These are phyloP conservation scores for Rhizomucor miehei DNA, from an alignment of 371 early-diverging fungal species.

Conservation along the genomic window DNA sequence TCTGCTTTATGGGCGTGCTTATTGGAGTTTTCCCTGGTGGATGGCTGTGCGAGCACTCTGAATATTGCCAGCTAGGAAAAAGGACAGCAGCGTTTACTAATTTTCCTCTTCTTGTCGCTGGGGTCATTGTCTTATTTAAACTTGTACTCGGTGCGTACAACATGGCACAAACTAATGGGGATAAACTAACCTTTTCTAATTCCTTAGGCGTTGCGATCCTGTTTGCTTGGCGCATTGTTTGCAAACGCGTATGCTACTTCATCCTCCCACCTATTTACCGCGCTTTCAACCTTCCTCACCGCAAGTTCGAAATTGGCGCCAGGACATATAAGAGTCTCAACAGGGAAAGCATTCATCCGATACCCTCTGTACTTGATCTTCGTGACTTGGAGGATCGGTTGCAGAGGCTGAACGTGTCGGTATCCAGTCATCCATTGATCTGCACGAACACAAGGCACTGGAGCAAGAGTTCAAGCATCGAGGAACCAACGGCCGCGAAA, in stretches of 20 bases:
- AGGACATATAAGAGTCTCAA: slow-evolving; percentile 61
- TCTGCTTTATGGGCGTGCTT: slow-evolving; percentile 70
- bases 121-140: slow-evolving; percentile 40
- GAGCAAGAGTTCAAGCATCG: slow-evolving; percentile 38
- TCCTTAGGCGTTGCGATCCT: slow-evolving; percentile 51
- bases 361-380: slow-evolving; percentile 63
- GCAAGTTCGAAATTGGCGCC: slow-evolving; percentile 54
- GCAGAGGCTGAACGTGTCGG: slow-evolving; percentile 51
- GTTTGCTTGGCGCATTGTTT: slow-evolving; percentile 62
- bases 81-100: slow-evolving; percentile 28
- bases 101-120: slow-evolving; percentile 26
- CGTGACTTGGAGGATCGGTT: slow-evolving; percentile 44
- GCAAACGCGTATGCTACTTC: slow-evolving; percentile 57
- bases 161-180: not conserved
- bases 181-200: not conserved
- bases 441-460: slow-evolving; percentile 46
- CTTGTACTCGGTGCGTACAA: slow-evolving; percentile 37
- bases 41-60: slow-evolving; percentile 47
- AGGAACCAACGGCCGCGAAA: slow-evolving; percentile 12
- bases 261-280: slow-evolving; percentile 62
- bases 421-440: slow-evolving; percentile 55
- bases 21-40: slow-evolving; percentile 68
- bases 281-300: slow-evolving; percentile 59
- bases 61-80: slow-evolving; percentile 33
- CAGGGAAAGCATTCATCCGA: slow-evolving; percentile 57